Conservation (phyloP, 352 stramenopile species). For the Pythium chondricola region DNA sequence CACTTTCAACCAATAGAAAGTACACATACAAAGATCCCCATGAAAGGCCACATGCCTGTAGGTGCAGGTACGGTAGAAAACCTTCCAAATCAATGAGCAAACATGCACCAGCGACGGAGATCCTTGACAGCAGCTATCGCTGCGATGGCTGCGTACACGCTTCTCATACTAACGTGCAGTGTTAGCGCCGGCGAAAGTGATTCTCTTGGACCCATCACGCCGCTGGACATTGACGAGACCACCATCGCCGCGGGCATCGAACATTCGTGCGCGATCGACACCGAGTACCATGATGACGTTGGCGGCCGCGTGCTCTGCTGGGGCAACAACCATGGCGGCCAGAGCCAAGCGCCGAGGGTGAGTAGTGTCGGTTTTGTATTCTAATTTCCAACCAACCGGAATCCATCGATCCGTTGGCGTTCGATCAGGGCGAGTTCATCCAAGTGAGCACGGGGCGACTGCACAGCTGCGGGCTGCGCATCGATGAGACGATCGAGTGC, state of each 20-base stretch:
- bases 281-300: slow-evolving; percentile 54
- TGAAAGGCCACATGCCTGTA: too few species aligned
- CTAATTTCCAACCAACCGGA: neutral
- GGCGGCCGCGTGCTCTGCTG: slow-evolving; percentile 74
- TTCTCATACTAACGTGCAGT: neutral
- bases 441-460: slow-evolving; percentile 70
- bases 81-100: too few species aligned
- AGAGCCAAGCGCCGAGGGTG: slow-evolving; percentile 41
- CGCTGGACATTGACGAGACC: slow-evolving; percentile 74
- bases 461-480: slow-evolving; percentile 67
- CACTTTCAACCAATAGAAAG: too few species aligned
- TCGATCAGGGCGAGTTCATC: slow-evolving; percentile 51
- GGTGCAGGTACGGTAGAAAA: too few species aligned
- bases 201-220: slow-evolving; percentile 19
- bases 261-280: slow-evolving; percentile 78
- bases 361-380: neutral
- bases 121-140: neutral
- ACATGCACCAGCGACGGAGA: too few species aligned
- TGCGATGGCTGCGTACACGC: neutral
- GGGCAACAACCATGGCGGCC: slow-evolving; percentile 54
- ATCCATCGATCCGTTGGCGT: neutral
- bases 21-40: too few species aligned
- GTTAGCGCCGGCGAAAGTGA: neutral
- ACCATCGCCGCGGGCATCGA: slow-evolving; percentile 70
- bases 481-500: slow-evolving; percentile 75